Percentiles rank a stretch among this genome's conserved stretches.
phyloP scores from a whole-genome alignment of 306 rosid genomes.

The Quercus ilex region DNA sequence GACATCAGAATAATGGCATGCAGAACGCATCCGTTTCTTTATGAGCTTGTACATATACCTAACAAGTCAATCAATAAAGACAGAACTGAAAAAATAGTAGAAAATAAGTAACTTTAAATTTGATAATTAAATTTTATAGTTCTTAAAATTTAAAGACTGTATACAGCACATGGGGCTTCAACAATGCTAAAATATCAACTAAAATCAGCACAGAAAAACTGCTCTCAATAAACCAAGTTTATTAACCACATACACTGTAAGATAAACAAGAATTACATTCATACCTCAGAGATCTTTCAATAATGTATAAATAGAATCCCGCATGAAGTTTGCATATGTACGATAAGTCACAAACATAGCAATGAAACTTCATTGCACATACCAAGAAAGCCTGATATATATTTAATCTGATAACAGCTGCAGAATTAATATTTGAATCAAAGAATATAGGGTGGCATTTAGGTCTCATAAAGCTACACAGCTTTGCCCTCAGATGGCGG shows the following conservation, averaged over 20 bases:
- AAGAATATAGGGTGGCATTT: constrained; percentile 86
- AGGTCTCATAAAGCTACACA: constrained; percentile 25
- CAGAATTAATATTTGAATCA: constrained; percentile 83
- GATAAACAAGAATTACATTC: constrained; percentile 1
- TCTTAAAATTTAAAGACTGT: background rate
- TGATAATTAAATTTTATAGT: background rate
- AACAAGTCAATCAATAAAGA: constrained; percentile 23
- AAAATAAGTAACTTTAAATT: background rate
- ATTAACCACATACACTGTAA: background rate
- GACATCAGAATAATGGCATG: constrained; percentile 23
- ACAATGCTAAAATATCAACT: constrained; percentile 10
- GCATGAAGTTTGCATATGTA: constrained; percentile 46
- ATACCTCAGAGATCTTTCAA: constrained; percentile 53
- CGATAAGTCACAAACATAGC: no score
- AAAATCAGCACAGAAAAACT: constrained; percentile 12
- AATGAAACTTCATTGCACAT: no score
- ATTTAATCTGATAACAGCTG: constrained; percentile 76
- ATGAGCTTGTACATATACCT: constrained; percentile 66
- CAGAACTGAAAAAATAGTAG: background rate
- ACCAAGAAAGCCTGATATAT: constrained; percentile 53
- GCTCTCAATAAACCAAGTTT: background rate
- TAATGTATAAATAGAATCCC: constrained; percentile 30
- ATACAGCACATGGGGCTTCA: background rate
- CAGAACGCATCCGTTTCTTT: constrained; percentile 58
- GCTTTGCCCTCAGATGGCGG: no score